Evolutionary conservation across 257 asterid species (phyloP), one percentile per base, ranked within the genome.

Genomic region (Solanum verrucosum): DNA sequence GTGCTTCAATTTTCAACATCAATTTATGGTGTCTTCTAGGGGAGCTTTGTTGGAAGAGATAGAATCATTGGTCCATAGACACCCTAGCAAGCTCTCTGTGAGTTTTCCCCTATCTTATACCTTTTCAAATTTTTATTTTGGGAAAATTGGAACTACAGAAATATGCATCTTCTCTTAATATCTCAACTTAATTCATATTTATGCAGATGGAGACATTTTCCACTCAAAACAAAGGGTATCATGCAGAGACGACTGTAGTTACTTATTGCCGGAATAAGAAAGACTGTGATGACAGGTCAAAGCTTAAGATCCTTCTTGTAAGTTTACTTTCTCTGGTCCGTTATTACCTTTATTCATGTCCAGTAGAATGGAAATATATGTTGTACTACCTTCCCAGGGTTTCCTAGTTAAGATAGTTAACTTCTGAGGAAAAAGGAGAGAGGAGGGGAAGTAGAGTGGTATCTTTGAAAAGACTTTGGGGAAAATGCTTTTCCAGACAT

Each of bases 1-100:
- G 60, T 46, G 18, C 40, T 46, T 27, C 40, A 29, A 31, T 81
- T 81, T 81, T 46, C 68, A 49, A 49, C 40, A 44, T 88, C 5
- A 29, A 29, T n/a, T 46, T 90, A 71, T 44, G 23, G 84, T 88
- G 85, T 16, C 87, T 84, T 89, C 56, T 92, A 97, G 99, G 82
- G 99, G 95, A 86, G 95, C 98, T 87, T 86, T 97, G 90, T 35
- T 94, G 92, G 98, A 95, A 74, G 98, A 97, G 90, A 94, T 97
- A 49, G 98, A 93, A 89, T 91, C 98, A 38, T 91, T 97, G 92
- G 99, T 96, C 87, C 98, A 93, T 89, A 98, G 98, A 34, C 99
- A 97, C 92, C 91, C 94, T 27, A 98, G 95, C 89, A 96, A 91
- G 93, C 98, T 97, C 90, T 94, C 98, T 42, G 99, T 97, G 90